A percentile compares a stretch with the other conserved stretches of the same genome.
phyloP scores from a whole-genome alignment of 129 eudicot species.

The Lonicera japonica region DNA sequence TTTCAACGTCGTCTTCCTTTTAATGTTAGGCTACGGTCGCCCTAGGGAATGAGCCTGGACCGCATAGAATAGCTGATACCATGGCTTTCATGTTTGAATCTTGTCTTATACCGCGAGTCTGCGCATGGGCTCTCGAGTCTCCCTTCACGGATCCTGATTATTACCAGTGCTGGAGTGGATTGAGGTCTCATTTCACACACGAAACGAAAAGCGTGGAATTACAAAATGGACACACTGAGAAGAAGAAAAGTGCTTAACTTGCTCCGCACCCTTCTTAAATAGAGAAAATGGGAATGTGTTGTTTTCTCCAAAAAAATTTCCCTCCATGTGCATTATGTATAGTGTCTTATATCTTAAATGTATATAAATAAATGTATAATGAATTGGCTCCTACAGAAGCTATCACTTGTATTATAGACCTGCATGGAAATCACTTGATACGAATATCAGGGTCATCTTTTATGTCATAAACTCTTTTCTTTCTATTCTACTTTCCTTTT shows the following conservation, averaged over 20 bases:
- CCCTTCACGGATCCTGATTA: slow-evolving; percentile 70
- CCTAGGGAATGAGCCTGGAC: slow-evolving; percentile 62
- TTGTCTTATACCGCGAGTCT: slow-evolving; percentile 78
- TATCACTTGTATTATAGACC: too few relatives aligned
- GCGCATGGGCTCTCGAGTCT: slow-evolving; percentile 93
- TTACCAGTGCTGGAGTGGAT: slow-evolving; percentile 96
- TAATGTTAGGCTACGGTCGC: slow-evolving; percentile 63
- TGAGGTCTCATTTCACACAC: slow-evolving; percentile 59
- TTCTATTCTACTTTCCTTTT: too few relatives aligned
- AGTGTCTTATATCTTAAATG: too few relatives aligned
- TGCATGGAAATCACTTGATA: too few relatives aligned
- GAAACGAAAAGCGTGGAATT: slow-evolving; percentile 18
- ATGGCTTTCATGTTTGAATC: slow-evolving; percentile 99
- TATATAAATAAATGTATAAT: too few relatives aligned
- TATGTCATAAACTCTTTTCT: too few relatives aligned
- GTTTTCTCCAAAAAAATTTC: background rate
- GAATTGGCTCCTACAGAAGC: too few relatives aligned
- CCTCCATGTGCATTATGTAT: background rate
- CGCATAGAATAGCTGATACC: slow-evolving; percentile 59
- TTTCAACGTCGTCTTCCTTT: too few relatives aligned
- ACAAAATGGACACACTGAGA: slow-evolving; percentile 15
- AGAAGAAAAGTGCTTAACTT: too few relatives aligned
- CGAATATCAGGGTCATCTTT: too few relatives aligned
- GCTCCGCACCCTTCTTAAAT: background rate
- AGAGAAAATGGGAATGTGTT: background rate